Percentiles rank a stretch among this genome's conserved stretches.
These are phyloP conservation scores for Artemisia argyi DNA, from an alignment of 129 eudicot species.

Conservation along the genomic window DNA sequence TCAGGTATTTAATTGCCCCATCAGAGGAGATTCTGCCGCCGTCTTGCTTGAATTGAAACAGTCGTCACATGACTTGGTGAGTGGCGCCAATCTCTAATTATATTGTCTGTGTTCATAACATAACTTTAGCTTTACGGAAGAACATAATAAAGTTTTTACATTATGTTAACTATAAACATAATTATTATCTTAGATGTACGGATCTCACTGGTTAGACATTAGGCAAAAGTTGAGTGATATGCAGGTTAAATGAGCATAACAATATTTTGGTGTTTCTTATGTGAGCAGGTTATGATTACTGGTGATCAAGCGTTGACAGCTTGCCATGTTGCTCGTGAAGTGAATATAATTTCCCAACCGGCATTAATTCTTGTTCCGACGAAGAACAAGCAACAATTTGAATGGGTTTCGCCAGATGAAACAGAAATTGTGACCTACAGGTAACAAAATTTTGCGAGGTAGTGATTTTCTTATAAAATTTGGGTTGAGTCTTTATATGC, in stretches of 20 bases:
- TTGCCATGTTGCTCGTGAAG: slow-evolving; percentile 95
- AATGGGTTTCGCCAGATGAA: slow-evolving; percentile 97
- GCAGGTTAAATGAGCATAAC: too few relatives aligned
- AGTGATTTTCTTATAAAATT: neutral
- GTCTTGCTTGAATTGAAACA: slow-evolving; percentile 76
- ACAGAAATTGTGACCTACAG: slow-evolving; percentile 53
- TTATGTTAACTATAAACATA: too few relatives aligned
- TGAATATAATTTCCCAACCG: slow-evolving; percentile 77
- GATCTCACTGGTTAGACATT: too few relatives aligned
- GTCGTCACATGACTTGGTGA: slow-evolving; percentile 95
- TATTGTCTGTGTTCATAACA: neutral
- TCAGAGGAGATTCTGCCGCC: slow-evolving; percentile 85
- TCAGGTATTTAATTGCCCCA: slow-evolving; percentile 92
- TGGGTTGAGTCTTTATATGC: neutral
- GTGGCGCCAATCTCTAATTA: slow-evolving; percentile 21
- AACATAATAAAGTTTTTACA: too few relatives aligned
- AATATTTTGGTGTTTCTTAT: neutral
- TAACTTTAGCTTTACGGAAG: neutral
- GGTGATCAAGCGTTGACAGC: slow-evolving; percentile 99
- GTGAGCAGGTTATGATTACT: slow-evolving; percentile 82
- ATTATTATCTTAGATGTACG: too few relatives aligned
- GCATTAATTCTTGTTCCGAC: slow-evolving; percentile 67
- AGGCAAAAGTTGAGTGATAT: too few relatives aligned
- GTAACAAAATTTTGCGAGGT: slow-evolving; percentile 35
- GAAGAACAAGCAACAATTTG: slow-evolving; percentile 50